phyloP scores from a whole-genome alignment of 2,329 filamentous ascomycete genomes.

The Penicillium sp. region DNA sequence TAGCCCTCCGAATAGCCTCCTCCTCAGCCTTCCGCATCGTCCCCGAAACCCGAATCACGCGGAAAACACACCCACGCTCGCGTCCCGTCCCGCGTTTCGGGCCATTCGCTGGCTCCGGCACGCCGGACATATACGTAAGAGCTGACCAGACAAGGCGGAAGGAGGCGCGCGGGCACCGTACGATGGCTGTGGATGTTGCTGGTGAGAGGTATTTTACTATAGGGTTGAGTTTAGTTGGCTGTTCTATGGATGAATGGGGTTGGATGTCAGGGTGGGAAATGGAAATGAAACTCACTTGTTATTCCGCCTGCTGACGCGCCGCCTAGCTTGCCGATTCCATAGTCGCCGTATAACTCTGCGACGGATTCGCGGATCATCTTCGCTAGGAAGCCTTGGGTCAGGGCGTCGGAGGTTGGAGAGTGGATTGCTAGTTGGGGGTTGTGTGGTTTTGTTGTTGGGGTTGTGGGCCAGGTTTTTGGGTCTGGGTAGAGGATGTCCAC shows the following conservation, averaged over 20 bases:
- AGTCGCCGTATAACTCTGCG: slow-evolving; percentile 78
- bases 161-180: slow-evolving; percentile 77
- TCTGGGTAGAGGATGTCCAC: slow-evolving; percentile 87
- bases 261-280: too few species aligned
- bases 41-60: slow-evolving; percentile 82
- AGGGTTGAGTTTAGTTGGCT: background rate
- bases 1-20: slow-evolving; percentile 78
- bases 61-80: slow-evolving; percentile 66
- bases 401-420: slow-evolving; percentile 70
- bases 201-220: slow-evolving; percentile 88
- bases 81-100: slow-evolving; percentile 24
- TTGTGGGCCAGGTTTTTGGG: slow-evolving; percentile 37
- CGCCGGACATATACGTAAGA: slow-evolving; percentile 71
- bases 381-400: slow-evolving; percentile 66
- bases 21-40: slow-evolving; percentile 92
- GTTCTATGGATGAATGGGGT: background rate
- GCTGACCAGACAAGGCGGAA: slow-evolving; percentile 89
- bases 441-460: slow-evolving; percentile 23
- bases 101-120: slow-evolving; percentile 52
- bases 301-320: slow-evolving; percentile 70
- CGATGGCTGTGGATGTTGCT: slow-evolving; percentile 91
- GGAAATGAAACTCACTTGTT: slow-evolving; percentile 53
- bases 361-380: slow-evolving; percentile 71
- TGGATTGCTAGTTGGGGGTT: slow-evolving; percentile 68
- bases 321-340: slow-evolving; percentile 60